Evolutionary conservation across 768 basidiomycete species (phyloP).

Genomic region (Steccherinum ochraceum): DNA sequence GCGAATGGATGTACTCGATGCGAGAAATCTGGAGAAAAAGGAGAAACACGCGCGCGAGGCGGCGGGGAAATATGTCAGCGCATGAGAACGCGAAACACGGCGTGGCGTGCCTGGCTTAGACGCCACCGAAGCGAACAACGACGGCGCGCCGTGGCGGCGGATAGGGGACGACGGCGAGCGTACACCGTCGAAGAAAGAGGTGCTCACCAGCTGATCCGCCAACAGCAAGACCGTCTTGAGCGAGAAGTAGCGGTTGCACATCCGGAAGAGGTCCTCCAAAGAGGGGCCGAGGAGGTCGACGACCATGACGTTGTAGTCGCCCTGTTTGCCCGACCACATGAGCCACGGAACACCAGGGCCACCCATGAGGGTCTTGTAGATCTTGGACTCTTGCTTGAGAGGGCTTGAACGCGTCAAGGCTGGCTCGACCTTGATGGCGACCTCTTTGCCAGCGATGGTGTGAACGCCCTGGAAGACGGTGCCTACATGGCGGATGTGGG

Average conservation of each 20-base stretch:
- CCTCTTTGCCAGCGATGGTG: conserved; percentile 76
- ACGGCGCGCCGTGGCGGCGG: neutral
- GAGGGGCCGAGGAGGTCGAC: conserved; percentile 94
- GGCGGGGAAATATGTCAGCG: conserved; percentile 11
- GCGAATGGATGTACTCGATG: conserved; percentile 93
- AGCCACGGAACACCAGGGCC: conserved; percentile 89
- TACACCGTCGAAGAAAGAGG: neutral
- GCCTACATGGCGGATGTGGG: conserved; percentile 46
- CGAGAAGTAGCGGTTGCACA: conserved; percentile 87
- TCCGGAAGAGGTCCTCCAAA: conserved; percentile 81
- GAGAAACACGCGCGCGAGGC: no score
- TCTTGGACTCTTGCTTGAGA: conserved; percentile 83
- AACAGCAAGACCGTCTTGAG: conserved; percentile 92
- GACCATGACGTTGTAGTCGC: conserved; percentile 96
- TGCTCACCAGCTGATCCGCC: conserved; percentile 86
- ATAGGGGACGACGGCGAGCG: neutral
- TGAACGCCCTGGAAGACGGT: conserved; percentile 76
- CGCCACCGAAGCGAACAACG: neutral
- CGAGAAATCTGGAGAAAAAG: conserved; percentile 68
- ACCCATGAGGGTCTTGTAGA: conserved; percentile 88
- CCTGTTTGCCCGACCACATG: conserved; percentile 87
- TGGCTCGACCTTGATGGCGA: conserved; percentile 79
- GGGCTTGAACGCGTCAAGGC: conserved; percentile 45
- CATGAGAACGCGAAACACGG: neutral
- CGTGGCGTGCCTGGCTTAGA: neutral